Evolutionary conservation across 176 grass and related monocot species (phyloP).

Genomic region (Saccharum officinarum): DNA sequence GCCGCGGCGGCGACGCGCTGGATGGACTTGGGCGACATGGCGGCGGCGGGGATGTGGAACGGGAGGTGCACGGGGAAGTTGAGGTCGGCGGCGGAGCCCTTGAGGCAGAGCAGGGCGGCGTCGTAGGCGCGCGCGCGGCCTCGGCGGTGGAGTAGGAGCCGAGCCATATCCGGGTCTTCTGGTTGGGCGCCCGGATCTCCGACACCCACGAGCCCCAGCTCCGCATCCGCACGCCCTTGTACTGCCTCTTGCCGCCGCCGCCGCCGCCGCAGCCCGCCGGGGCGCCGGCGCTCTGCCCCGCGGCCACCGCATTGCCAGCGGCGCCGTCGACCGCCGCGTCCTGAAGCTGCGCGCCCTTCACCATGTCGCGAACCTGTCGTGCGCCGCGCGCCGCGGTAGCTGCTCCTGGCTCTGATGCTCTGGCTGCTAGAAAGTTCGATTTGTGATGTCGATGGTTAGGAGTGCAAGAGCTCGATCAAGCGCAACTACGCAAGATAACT

Average conservation of each 20-base stretch:
- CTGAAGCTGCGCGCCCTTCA: conserved; percentile 55
- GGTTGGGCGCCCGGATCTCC: conserved; percentile 90
- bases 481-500: not conserved
- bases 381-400: not conserved
- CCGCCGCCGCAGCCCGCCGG: not conserved
- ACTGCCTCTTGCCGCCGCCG: conserved; percentile 52
- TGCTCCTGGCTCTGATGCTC: not conserved
- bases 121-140: conserved; percentile 96
- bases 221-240: conserved; percentile 94
- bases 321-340: not conserved
- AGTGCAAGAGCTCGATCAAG: conserved; percentile 3
- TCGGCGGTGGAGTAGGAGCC: conserved; percentile 94
- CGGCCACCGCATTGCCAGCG: conserved; percentile 23
- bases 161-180: conserved; percentile 97
- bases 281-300: conserved; percentile 34
- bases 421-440: not conserved
- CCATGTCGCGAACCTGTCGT: conserved; percentile 27
- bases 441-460: conserved; percentile 28
- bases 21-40: conserved; percentile 99
- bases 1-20: conserved; percentile 76
- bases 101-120: conserved; percentile 93
- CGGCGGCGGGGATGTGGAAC: conserved; percentile 56
- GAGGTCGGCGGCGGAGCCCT: conserved; percentile 83
- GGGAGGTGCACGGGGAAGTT: conserved; percentile 82
- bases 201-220: conserved; percentile 99